A percentile compares a stretch with the other conserved stretches of the same genome.
Conservation (phyloP, 352 stramenopile genomes). For the Globisporangium okanoganense region DNA sequence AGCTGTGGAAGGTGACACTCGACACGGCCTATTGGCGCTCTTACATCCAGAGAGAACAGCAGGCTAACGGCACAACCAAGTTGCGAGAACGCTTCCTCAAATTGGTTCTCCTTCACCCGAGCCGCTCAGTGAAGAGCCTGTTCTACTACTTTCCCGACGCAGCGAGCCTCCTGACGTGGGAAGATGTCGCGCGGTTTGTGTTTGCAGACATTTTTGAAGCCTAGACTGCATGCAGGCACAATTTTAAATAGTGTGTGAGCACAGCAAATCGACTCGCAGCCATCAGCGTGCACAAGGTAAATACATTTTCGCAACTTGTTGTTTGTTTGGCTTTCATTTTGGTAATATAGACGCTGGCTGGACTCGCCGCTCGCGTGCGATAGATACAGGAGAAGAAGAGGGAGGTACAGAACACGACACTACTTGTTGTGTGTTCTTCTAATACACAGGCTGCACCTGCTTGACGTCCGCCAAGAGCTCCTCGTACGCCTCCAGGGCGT, state of each 20-base stretch:
- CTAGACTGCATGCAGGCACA: background rate
- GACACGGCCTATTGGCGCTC: slow-evolving; percentile 64
- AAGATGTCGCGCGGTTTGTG: slow-evolving; percentile 52
- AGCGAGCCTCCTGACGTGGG: slow-evolving; percentile 37
- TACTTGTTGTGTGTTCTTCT: slow-evolving; percentile 29
- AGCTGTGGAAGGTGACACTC: slow-evolving; percentile 58
- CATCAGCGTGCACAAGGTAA: background rate
- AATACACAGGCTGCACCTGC: slow-evolving; percentile 84
- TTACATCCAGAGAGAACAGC: slow-evolving; percentile 48
- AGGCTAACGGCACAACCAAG: slow-evolving; percentile 7
- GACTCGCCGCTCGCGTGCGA: slow-evolving; percentile 11
- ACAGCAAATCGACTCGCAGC: background rate
- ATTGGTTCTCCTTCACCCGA: slow-evolving; percentile 76
- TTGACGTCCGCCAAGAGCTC: slow-evolving; percentile 89
- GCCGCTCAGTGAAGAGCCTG: slow-evolving; percentile 57
- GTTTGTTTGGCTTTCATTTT: slow-evolving; percentile 9
- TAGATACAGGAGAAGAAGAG: slow-evolving; percentile 21
- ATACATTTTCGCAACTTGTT: background rate
- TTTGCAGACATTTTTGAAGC: slow-evolving; percentile 58
- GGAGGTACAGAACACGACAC: slow-evolving; percentile 8
- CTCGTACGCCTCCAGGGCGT: slow-evolving; percentile 86
- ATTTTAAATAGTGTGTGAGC: background rate
- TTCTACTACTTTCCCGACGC: slow-evolving; percentile 68
- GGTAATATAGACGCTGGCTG: slow-evolving; percentile 12
- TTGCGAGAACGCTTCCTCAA: slow-evolving; percentile 68